A percentile compares a stretch with the other conserved stretches of the same genome.
Conservation (phyloP, 1,139 yeast species). For the Debaryomyces nepalensis region DNA sequence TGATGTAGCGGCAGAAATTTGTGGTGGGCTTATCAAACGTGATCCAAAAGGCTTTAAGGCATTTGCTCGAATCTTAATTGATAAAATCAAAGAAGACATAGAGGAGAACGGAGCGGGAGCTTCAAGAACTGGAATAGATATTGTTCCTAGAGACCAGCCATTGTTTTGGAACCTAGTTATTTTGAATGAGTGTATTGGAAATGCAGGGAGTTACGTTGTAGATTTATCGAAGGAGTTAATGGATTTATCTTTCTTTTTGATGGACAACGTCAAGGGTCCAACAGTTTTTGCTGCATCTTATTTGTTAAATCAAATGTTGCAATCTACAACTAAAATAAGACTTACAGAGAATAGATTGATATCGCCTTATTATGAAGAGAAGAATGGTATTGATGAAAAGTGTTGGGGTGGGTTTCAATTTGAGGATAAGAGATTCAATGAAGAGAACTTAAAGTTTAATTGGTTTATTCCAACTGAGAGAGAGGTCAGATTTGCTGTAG, state of each 20-base stretch:
- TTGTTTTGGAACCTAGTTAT: slow-evolving; percentile 75
- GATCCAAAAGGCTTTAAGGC: slow-evolving; percentile 55
- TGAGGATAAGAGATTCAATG: slow-evolving; percentile 40
- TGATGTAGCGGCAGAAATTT: slow-evolving; percentile 68
- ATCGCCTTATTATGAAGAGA: slow-evolving; percentile 38
- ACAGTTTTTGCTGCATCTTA: slow-evolving; percentile 48
- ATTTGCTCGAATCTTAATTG: slow-evolving; percentile 50
- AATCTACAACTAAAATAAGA: slow-evolving; percentile 65
- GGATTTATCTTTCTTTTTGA: slow-evolving; percentile 54
- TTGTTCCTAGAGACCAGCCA: slow-evolving; percentile 77
- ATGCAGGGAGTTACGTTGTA: slow-evolving; percentile 59
- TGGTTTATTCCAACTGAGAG: slow-evolving; percentile 75
- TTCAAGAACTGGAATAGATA: slow-evolving; percentile 67
- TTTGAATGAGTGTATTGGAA: slow-evolving; percentile 72
- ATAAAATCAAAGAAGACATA: slow-evolving; percentile 68
- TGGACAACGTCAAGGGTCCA: slow-evolving; percentile 73
- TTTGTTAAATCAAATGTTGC: slow-evolving; percentile 68
- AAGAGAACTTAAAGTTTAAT: slow-evolving; percentile 54
- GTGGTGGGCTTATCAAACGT: slow-evolving; percentile 70
- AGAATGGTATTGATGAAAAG: slow-evolving; percentile 46
- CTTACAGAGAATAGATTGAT: slow-evolving; percentile 60
- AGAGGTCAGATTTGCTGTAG: slow-evolving; percentile 67
- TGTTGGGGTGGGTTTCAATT: slow-evolving; percentile 81
- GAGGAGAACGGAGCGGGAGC: slow-evolving; percentile 86
- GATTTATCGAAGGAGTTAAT: slow-evolving; percentile 50